Evolutionary conservation across 116 monocot genomes (phyloP), one percentile per base, ranked within the genome.

Genomic region (Thalassia testudinum): DNA sequence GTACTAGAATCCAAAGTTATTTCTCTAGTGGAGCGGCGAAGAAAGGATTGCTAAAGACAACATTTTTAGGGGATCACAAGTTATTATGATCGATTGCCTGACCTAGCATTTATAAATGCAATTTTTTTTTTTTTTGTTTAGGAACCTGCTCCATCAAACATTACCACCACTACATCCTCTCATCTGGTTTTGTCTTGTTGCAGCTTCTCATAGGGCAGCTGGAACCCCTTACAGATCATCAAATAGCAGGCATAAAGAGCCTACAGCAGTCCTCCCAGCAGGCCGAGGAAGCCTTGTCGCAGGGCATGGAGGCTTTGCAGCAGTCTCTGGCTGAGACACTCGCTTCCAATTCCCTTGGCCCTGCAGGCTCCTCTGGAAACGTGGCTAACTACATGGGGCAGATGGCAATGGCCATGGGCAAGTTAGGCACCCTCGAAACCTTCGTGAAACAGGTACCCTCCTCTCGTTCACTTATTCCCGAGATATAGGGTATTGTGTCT

Each of bases 351-450:
- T 75, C 77, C 18, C 68, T 68, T 14, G n/a, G n/a, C n/a, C 25
- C n/a, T 2, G 58, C 50, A 1, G 62, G 43, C 71, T 66, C 81
- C 1, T 64, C 75, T 24, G 70, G 78, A 69, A 59, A 34, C 63
- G 83, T 88, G 37, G 82, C 88, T 38, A 83, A 82, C 26, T 88
- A 88, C 58, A 83, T 88, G 88, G 83, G 88, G 5, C 88, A 88
- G 73, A 86, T 86, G 86, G 86, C 86, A 22, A 86, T 86, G 86
- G 86, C 87, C 27, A 87, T 87, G 83, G 83, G 83, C 14, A 83
- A 88, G 60, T 79, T 88, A 20, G 83, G 88, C 13, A 82, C 83
- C 5, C 73, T 88, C n/a, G 88, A 88, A 42, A 82, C 71, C 50
- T 82, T 88, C 53, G 70, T 79, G 42, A 65, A 74, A 26, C 79